Conservation (phyloP, 1,284 basidiomycete genomes). For the Jaminaea rosea region DNA sequence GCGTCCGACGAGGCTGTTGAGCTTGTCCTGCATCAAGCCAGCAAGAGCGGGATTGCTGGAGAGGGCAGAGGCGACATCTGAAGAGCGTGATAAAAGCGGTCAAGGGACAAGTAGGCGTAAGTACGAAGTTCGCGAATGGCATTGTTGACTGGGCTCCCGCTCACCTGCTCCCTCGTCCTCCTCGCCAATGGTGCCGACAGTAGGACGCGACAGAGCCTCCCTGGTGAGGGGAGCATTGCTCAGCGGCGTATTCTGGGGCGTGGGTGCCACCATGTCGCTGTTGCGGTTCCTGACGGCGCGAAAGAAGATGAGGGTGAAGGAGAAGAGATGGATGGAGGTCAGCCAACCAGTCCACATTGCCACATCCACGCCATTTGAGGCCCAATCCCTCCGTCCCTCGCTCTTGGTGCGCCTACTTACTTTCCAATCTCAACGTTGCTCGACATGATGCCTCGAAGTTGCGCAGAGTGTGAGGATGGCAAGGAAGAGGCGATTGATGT, state of each 20-base stretch:
- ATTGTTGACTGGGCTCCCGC: neutral
- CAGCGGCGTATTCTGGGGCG: constrained; percentile 72
- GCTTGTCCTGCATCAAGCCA: constrained; percentile 49
- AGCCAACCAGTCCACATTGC: neutral
- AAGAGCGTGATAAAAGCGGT: neutral
- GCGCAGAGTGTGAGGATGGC: too few relatives aligned
- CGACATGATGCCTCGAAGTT: constrained; percentile 17
- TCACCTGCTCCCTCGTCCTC: constrained; percentile 28
- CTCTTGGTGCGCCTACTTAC: too few relatives aligned
- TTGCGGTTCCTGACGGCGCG: constrained; percentile 23
- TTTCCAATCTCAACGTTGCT: constrained; percentile 29
- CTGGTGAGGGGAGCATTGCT: constrained; percentile 62
- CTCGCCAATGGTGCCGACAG: constrained; percentile 44
- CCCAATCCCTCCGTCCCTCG: too few relatives aligned
- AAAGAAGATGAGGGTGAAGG: too few relatives aligned
- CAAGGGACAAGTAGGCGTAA: too few relatives aligned
- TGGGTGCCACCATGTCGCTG: constrained; percentile 55
- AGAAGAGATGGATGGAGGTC: neutral
- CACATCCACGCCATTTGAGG: too few relatives aligned
- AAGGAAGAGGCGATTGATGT: too few relatives aligned
- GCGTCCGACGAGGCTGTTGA: constrained; percentile 63
- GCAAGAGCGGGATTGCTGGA: constrained; percentile 45
- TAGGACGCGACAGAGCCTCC: constrained; percentile 57
- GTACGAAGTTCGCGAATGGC: too few relatives aligned
- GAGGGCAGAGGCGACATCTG: constrained; percentile 25